Conservation (phyloP, 1,139 yeast species). For the Eremothecium coryli region DNA sequence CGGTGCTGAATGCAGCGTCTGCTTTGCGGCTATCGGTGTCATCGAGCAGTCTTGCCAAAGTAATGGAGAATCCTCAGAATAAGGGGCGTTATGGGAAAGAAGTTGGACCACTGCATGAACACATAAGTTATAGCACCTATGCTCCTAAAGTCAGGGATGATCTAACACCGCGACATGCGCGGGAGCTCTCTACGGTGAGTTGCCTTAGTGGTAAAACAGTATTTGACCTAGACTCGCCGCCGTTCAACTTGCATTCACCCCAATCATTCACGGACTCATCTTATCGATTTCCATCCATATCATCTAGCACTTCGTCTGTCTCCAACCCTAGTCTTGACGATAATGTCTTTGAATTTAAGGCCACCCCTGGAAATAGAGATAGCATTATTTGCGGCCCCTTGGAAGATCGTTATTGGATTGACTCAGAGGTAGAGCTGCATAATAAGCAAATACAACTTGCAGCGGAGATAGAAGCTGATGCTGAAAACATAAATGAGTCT, state of each 20-base stretch:
- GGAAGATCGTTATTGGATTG: conserved; percentile 7
- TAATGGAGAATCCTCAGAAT: not conserved
- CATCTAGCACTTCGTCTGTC: not conserved
- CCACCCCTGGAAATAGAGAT: conserved; percentile 7
- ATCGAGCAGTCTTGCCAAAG: not conserved
- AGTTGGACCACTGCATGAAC: not conserved
- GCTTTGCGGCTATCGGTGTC: not conserved
- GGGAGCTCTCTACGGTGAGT: conserved; percentile 1
- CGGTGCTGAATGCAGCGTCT: conserved; percentile 2
- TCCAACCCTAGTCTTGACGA: conserved; percentile 1
- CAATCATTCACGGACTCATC: not conserved
- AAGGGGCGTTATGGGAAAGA: not conserved
- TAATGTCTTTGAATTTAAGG: conserved; percentile 7
- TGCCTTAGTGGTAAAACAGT: conserved; percentile 14
- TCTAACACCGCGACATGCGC: conserved; percentile 1
- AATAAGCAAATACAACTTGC: conserved; percentile 3
- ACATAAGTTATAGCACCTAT: not conserved
- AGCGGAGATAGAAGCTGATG: conserved; percentile 4
- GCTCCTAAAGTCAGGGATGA: not conserved
- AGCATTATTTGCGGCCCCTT: conserved; percentile 1
- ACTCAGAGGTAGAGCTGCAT: conserved; percentile 6
- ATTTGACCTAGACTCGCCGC: conserved; percentile 21
- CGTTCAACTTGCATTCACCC: conserved; percentile 5
- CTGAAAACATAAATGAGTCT: conserved; percentile 6
- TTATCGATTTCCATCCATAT: conserved; percentile 1